Percentiles rank a stretch among this genome's conserved stretches.
phyloP scores from a whole-genome alignment of 768 basidiomycete species.

The Pleurotus sapidus region DNA sequence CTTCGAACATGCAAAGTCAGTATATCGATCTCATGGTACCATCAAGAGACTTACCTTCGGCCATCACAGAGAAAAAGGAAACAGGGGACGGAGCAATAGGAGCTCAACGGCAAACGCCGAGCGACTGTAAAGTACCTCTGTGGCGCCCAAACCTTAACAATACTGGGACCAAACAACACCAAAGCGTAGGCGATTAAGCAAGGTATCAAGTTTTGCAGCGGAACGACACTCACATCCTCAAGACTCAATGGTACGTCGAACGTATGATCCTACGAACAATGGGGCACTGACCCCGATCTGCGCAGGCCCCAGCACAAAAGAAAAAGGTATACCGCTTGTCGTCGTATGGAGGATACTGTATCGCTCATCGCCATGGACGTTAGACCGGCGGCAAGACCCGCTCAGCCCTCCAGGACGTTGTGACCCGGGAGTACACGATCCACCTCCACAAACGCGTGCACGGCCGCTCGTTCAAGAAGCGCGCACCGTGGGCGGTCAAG shows the following conservation, averaged over 20 bases:
- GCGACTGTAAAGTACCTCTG: conserved; percentile 44
- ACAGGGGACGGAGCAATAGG: too few relatives aligned
- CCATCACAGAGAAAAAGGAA: too few relatives aligned
- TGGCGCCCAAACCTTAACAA: conserved; percentile 42
- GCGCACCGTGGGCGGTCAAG: conserved; percentile 96
- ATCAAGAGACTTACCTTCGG: too few relatives aligned
- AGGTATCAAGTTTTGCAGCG: conserved; percentile 31
- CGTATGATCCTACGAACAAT: conserved; percentile 6
- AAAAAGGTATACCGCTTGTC: conserved; percentile 47
- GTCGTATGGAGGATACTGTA: background rate
- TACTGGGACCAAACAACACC: conserved; percentile 39
- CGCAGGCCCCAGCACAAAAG: conserved; percentile 49
- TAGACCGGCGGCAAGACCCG: conserved; percentile 84
- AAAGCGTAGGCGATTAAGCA: conserved; percentile 32
- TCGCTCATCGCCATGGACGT: background rate
- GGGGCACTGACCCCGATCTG: background rate
- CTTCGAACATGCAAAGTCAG: too few relatives aligned
- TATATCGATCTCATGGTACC: too few relatives aligned
- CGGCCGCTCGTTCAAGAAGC: conserved; percentile 94
- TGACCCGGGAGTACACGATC: conserved; percentile 98
- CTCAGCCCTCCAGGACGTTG: conserved; percentile 97
- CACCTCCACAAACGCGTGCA: conserved; percentile 95
- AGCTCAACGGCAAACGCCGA: conserved; percentile 29
- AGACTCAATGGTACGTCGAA: conserved; percentile 56
- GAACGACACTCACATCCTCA: conserved; percentile 62